Base-by-base conservation (phyloP, 1,284 basidiomycete genomes). In the Tylopilus sp. region DNA sequence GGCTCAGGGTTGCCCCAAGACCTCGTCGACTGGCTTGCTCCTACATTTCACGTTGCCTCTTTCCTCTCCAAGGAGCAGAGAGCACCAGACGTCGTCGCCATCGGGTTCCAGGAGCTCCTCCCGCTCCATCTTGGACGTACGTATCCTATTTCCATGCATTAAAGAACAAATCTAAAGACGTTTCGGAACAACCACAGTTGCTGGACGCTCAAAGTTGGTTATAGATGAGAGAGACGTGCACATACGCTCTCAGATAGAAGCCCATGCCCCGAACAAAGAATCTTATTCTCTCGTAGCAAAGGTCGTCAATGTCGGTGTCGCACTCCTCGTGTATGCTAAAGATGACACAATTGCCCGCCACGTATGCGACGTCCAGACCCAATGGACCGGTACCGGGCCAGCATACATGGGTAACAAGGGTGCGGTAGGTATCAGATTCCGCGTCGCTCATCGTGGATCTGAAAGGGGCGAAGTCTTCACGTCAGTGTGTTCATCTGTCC, bases 351-450 rank as follows among this genome's bases (percentile, higher is more conserved):
- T 90, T 46, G 83, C 79, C 9, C 75, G 78, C 30, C 74, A 67
- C 25, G 73, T 89, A 6, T 72, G 74, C 46, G 81, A 88, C 59
- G 81, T 91, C 16, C 77, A 89, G 59, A 86, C 86, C 19, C 72
- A 78, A 48, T 89, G 87, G 87, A 86, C 84, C 0, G 84, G 87
- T 1, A 82, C 77, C 57, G 89, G 89, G 2, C 85, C 84, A 15
- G 73, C 67, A 16, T 89, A 78, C 55, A 89, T 98, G 89, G 92
- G 92, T 11, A 98, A 98, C 73, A 99, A 99, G 70, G 93, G 92
- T 23, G 95, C 91, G 1, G 93, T 97, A 2, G 95, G 90, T 15
- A 77, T 93, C 31, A 78, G 95, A 40, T 85, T 98, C 65, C 83
- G 88, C 36, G 74, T 96, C 21, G 69, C 75, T 23, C 74, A 70